phyloP scores from a whole-genome alignment of 1,284 basidiomycete species.

The Exsudoporus floridanus region DNA sequence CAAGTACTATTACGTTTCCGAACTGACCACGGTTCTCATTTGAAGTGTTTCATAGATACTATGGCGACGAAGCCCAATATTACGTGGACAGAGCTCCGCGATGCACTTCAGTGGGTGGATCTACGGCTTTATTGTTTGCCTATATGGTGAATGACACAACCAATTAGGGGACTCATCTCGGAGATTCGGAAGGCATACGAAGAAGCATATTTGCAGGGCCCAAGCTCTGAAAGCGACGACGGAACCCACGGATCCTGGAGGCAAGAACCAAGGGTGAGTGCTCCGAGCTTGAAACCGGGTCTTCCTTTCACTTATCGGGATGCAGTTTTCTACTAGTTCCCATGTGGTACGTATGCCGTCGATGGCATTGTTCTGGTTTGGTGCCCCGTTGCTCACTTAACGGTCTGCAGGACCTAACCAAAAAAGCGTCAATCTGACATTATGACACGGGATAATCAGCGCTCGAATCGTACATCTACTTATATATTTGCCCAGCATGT shows the following conservation, averaged over 20 bases:
- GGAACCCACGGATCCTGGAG: slow-evolving; percentile 3
- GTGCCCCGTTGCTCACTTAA: background rate
- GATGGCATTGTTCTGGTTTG: background rate
- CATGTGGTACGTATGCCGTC: slow-evolving; percentile 12
- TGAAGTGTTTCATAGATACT: slow-evolving; percentile 29
- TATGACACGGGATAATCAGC: too few species aligned
- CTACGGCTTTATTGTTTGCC: background rate
- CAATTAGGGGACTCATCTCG: slow-evolving; percentile 13
- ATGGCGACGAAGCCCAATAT: slow-evolving; percentile 10
- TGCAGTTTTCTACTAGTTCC: slow-evolving; percentile 13
- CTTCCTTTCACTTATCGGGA: background rate
- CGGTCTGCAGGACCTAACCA: slow-evolving; percentile 13
- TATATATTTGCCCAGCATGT: too few species aligned
- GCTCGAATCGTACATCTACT: too few species aligned
- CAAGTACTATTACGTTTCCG: background rate
- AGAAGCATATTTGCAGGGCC: background rate
- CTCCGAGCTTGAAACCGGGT: background rate
- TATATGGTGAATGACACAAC: background rate
- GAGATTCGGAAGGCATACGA: slow-evolving; percentile 20
- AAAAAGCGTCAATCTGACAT: slow-evolving; percentile 6
- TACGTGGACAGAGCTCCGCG: slow-evolving; percentile 26
- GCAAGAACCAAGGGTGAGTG: slow-evolving; percentile 26
- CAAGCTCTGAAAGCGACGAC: background rate
- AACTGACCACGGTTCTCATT: background rate
- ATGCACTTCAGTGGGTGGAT: slow-evolving; percentile 18